Conservation (phyloP, 2,329 filamentous ascomycete genomes). For the Dendrostoma leiphaemia region DNA sequence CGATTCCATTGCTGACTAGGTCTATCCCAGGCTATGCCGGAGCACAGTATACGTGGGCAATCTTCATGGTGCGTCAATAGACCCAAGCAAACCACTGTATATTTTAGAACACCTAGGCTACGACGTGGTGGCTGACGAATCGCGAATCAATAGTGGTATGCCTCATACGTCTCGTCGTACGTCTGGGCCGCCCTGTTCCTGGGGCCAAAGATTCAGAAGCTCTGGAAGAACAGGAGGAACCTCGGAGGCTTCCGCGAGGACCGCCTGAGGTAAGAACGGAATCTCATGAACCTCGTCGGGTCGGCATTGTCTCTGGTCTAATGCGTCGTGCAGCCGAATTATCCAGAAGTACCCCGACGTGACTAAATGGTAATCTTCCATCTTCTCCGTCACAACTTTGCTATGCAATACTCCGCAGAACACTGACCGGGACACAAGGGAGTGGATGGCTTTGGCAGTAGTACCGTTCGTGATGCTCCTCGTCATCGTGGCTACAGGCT, state of each 20-base stretch:
- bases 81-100: neutral
- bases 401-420: too few relatives aligned
- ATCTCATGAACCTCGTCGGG: neutral
- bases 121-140: too few relatives aligned
- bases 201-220: constrained; percentile 7
- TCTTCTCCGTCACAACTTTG: too few relatives aligned
- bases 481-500: constrained; percentile 19
- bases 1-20: too few relatives aligned
- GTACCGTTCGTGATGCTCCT: constrained; percentile 19
- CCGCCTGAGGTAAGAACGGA: constrained; percentile 16
- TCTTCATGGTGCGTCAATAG: constrained; percentile 19
- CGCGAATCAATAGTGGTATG: constrained; percentile 4
- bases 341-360: constrained; percentile 12
- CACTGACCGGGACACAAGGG: neutral
- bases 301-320: too few relatives aligned
- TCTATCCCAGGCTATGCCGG: constrained; percentile 15
- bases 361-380: constrained; percentile 9
- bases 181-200: constrained; percentile 15
- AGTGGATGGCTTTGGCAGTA: constrained; percentile 2
- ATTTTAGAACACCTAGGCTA: neutral
- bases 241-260: constrained; percentile 3
- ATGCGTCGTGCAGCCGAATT: constrained; percentile 10
- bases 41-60: constrained; percentile 20
- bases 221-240: constrained; percentile 12
- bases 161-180: constrained; percentile 14